phyloP scores from a whole-genome alignment of 371 early-diverging fungal species.

The Umbelopsis sp. region DNA sequence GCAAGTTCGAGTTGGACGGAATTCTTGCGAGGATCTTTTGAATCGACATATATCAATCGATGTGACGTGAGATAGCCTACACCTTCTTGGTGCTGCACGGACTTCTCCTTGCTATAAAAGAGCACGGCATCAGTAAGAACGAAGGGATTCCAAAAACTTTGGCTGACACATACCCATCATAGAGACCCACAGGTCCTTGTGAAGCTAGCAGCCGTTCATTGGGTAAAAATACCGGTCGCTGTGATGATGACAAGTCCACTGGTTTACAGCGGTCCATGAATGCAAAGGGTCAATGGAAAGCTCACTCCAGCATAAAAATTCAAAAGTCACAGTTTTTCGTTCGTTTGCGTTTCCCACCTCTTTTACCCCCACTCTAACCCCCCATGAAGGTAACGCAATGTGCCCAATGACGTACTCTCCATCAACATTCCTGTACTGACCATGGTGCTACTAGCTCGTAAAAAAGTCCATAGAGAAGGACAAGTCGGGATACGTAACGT shows the following conservation, averaged over 20 bases:
- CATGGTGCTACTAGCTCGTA: constrained; percentile 40
- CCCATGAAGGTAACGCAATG: not conserved
- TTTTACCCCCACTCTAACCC: not conserved
- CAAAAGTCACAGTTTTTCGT: constrained; percentile 1
- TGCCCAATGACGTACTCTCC: not conserved
- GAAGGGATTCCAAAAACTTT: not conserved
- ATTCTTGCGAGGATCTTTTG: constrained; percentile 52
- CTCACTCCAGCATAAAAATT: not conserved
- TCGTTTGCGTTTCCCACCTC: not conserved
- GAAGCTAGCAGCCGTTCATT: constrained; percentile 61
- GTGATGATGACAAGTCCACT: constrained; percentile 57
- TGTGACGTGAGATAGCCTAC: constrained; percentile 76
- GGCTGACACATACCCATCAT: constrained; percentile 57
- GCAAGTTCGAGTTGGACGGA: constrained; percentile 62
- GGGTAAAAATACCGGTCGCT: constrained; percentile 56
- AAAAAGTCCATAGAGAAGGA: constrained; percentile 66
- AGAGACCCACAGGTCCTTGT: constrained; percentile 73
- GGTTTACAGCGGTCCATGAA: constrained; percentile 58
- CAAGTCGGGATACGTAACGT: constrained; percentile 63
- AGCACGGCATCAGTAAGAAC: not conserved
- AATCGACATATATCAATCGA: constrained; percentile 80
- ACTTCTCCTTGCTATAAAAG: constrained; percentile 47
- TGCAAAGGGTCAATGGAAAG: not conserved
- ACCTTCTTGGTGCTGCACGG: constrained; percentile 73
- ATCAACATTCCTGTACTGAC: not conserved